These are phyloP conservation scores for Cladophialophora bantiana DNA, from an alignment of 2,329 filamentous ascomycete species.

Conservation along the genomic window DNA sequence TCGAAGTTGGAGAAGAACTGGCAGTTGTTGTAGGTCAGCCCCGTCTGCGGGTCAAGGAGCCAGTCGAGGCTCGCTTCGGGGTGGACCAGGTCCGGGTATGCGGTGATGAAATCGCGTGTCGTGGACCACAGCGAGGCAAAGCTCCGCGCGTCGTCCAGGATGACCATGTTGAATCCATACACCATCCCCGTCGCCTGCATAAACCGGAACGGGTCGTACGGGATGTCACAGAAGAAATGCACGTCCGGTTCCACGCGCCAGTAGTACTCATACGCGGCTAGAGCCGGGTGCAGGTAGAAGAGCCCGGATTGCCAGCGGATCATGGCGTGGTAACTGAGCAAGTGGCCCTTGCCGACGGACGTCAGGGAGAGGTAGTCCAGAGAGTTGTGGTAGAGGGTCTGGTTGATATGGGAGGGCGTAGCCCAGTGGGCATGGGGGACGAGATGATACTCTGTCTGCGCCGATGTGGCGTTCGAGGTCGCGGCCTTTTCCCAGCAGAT, in stretches of 20 bases:
- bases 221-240: conserved; percentile 60
- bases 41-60: conserved; percentile 51
- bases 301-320: conserved; percentile 51
- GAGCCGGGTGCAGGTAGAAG: conserved; percentile 51
- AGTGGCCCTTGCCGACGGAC: conserved; percentile 46
- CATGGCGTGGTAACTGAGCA: conserved; percentile 50
- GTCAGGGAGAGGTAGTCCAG: conserved; percentile 46
- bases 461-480: conserved; percentile 43
- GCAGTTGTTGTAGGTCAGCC: conserved; percentile 55
- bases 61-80: conserved; percentile 59
- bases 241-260: conserved; percentile 68
- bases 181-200: conserved; percentile 46
- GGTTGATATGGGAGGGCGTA: conserved; percentile 43
- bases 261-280: conserved; percentile 63
- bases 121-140: conserved; percentile 56
- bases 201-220: conserved; percentile 50
- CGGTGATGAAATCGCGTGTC: conserved; percentile 56
- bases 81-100: conserved; percentile 55
- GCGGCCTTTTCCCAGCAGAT: conserved; percentile 35
- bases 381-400: conserved; percentile 44
- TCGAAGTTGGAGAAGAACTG: conserved; percentile 63
- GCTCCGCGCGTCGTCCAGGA: conserved; percentile 55
- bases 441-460: conserved; percentile 44
- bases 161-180: conserved; percentile 61
- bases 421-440: conserved; percentile 45